phyloP scores from a whole-genome alignment of 148 eudicot species.

The Nyssa sinensis region DNA sequence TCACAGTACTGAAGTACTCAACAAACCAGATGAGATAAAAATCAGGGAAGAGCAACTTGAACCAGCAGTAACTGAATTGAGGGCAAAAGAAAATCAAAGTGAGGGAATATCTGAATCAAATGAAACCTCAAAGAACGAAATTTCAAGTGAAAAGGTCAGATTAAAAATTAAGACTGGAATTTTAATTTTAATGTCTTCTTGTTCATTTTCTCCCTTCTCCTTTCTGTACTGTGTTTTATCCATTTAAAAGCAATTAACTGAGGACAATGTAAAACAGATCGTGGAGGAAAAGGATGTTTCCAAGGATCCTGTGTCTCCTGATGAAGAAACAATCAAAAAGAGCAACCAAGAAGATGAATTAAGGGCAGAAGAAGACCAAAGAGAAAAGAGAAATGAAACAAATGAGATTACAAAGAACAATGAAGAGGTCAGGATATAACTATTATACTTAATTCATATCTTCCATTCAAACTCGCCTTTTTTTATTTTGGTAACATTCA shows the following conservation, averaged over 20 bases:
- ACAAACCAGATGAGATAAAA: conserved; percentile 19
- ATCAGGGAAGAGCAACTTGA: conserved; percentile 18
- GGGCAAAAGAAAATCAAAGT: conserved; percentile 6
- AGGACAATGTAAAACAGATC: conserved; percentile 6
- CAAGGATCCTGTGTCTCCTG: conserved; percentile 2
- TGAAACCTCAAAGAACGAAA: too few species aligned
- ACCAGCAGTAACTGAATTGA: conserved; percentile 10
- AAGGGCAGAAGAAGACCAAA: background rate
- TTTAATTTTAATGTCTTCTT: background rate
- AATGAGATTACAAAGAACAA: too few species aligned
- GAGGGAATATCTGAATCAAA: conserved; percentile 17
- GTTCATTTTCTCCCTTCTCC: background rate
- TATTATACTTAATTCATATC: too few species aligned
- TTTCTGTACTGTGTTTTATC: conserved; percentile 1
- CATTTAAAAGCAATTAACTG: conserved; percentile 16
- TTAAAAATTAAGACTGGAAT: background rate
- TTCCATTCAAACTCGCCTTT: too few species aligned
- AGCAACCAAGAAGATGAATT: too few species aligned
- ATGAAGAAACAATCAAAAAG: too few species aligned
- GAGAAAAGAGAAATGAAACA: too few species aligned
- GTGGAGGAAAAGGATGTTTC: conserved; percentile 1
- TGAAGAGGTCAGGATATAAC: too few species aligned
- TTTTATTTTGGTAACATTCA: too few species aligned
- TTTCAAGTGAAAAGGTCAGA: too few species aligned
- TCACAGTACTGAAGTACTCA: conserved; percentile 10